phyloP scores from a whole-genome alignment of 257 asterid species.

The Coffea canephora region DNA sequence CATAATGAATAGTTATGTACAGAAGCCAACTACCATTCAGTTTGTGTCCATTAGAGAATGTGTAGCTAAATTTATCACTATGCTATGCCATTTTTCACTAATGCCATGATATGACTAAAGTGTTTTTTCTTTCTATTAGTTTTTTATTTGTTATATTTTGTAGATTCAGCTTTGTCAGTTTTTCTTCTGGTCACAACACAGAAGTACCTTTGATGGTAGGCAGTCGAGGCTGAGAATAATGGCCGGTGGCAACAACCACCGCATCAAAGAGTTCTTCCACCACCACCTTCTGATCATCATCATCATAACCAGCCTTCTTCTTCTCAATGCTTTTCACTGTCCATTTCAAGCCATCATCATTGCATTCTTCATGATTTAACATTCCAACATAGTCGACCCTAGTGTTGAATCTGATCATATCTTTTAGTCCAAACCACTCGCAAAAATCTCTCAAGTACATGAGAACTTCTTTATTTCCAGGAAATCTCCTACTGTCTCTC shows the following conservation, averaged over 20 bases:
- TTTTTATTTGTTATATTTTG: too few species aligned
- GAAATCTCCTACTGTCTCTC: conserved; percentile 77
- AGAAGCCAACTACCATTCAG: too few species aligned
- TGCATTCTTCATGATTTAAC: conserved; percentile 39
- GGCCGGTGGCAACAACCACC: conserved; percentile 89
- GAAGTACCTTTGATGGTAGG: too few species aligned
- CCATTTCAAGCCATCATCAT: conserved; percentile 56
- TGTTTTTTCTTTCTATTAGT: too few species aligned
- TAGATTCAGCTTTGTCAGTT: too few species aligned
- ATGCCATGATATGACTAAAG: too few species aligned
- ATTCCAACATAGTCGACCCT: conserved; percentile 63
- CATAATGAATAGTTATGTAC: too few species aligned
- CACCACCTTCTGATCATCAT: conserved; percentile 30
- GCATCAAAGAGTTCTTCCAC: conserved; percentile 66
- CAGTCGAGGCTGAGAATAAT: too few species aligned
- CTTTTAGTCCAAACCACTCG: conserved; percentile 59
- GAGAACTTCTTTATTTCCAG: conserved; percentile 69
- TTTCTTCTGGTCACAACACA: too few species aligned
- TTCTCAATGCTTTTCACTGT: conserved; percentile 48
- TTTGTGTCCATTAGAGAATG: too few species aligned
- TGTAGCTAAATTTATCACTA: too few species aligned
- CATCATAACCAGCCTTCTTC: not conserved
- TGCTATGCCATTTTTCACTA: too few species aligned
- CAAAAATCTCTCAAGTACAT: conserved; percentile 67
- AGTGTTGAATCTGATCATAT: conserved; percentile 70